phyloP scores from a whole-genome alignment of 2,329 filamentous ascomycete species.

The Daldinia sp. region DNA sequence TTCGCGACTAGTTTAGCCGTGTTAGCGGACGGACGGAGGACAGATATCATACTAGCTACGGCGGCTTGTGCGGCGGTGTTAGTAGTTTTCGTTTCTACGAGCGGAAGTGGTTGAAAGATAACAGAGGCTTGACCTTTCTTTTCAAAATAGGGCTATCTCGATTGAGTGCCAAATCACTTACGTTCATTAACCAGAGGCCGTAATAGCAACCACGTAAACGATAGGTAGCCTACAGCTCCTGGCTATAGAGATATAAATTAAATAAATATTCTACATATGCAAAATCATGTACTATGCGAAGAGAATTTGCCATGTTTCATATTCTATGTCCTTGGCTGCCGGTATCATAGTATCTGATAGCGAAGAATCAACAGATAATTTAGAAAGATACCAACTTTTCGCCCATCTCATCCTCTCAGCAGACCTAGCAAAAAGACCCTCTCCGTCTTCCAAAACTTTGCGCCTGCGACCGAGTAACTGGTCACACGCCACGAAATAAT shows the following conservation, averaged over 20 bases:
- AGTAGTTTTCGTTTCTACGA: constrained; percentile 13
- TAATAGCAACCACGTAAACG: no score
- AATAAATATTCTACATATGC: background rate
- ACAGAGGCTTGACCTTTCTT: background rate
- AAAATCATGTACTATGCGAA: background rate
- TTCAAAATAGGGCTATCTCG: no score
- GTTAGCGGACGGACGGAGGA: constrained; percentile 7
- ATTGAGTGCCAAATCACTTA: no score
- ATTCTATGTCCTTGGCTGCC: background rate
- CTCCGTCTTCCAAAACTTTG: background rate
- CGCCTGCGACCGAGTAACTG: background rate
- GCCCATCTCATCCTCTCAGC: constrained; percentile 3
- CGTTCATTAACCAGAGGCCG: no score
- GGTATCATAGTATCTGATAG: background rate
- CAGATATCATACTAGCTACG: constrained; percentile 12
- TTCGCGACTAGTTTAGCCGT: constrained; percentile 10
- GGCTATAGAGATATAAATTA: background rate
- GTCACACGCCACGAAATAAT: background rate
- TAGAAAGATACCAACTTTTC: constrained; percentile 8
- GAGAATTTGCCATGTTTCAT: constrained; percentile 9
- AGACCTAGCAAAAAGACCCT: background rate
- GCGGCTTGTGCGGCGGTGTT: constrained; percentile 13
- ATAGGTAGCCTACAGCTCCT: no score
- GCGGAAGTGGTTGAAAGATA: background rate
- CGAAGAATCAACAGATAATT: background rate